A percentile compares a stretch with the other conserved stretches of the same genome.
These are phyloP conservation scores for Olyra latifolia DNA, from an alignment of 176 grass and related monocot genomes.

Conservation along the genomic window DNA sequence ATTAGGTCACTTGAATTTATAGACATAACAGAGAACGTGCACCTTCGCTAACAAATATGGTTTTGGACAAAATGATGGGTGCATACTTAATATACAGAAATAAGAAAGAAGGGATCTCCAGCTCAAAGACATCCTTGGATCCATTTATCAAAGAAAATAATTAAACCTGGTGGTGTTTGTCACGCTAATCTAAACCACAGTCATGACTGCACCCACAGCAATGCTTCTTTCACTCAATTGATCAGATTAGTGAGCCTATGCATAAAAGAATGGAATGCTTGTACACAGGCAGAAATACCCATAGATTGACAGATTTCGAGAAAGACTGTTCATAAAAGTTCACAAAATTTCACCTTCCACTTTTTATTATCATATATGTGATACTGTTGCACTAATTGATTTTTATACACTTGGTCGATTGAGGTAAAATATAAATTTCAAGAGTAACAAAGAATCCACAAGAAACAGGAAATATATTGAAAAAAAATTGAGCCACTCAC, in stretches of 20 bases:
- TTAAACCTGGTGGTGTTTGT: not conserved
- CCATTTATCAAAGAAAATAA: not conserved
- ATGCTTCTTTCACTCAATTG: not conserved
- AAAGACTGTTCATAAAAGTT: not conserved
- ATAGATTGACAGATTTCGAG: not conserved
- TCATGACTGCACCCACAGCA: not conserved
- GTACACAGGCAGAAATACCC: not conserved
- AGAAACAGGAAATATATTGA: not conserved
- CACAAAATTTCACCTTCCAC: not conserved
- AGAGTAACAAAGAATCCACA: not conserved
- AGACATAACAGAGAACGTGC: not conserved
- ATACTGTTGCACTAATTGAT: not conserved
- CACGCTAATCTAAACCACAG: not conserved
- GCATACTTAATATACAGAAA: not conserved
- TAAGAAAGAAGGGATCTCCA: not conserved
- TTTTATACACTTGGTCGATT: not conserved
- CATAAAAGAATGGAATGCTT: not conserved
- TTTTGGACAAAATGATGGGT: not conserved
- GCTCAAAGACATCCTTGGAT: not conserved
- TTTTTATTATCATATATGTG: not conserved
- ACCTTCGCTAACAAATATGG: not conserved
- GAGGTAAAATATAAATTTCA: not conserved
- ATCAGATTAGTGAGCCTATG: not conserved
- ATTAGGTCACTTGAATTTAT: not conserved
- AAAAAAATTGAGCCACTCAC: not conserved